Base-by-base conservation (phyloP, 2,329 filamentous ascomycete species). In the Dryadomyces quercus-mongolicae region DNA sequence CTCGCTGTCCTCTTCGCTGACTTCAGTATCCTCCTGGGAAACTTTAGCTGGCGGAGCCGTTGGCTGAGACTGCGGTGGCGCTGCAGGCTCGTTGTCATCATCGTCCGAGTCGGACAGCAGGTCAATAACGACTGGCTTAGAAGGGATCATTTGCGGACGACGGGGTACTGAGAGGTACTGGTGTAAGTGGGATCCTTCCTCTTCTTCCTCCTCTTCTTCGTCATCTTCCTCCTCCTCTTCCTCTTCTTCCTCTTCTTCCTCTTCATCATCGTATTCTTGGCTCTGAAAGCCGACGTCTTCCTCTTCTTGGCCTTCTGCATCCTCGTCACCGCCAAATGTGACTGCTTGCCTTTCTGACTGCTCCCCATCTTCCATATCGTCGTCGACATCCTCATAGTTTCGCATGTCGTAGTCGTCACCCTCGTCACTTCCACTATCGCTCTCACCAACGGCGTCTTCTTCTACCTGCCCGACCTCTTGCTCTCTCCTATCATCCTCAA, bases 61-160 rank as follows among this genome's bases (percentile, higher is more conserved):
- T 46, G 49, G n/a, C 18, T 31, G 40, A 42, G n/a, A 20, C 20
- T 56, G 16, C 18, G 49, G 15, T 6, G 50, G 40, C n/a, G 50
- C 15, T 15, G 40, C 25, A 31, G 25, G 8, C 25, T 31, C 25
- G 25, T 31, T 20, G 20, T 52, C 50, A 22, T 52, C 49, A 20
- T 51, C 50, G 10, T 52, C 50, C 42, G 50, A 52, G 25, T 52
- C 50, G 7, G 40, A 44, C 40, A 52, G 8, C n/a, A 77, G 61
- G 53, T 68, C 68, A 56, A 77, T 76, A 21, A 75, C 66, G 3
- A 75, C 66, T 2, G 72, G 71, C 42, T 42, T 4, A 31, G 21
- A 34, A 21, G 54, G 7, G 15, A 49, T 5, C 40, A 44, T 52
- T 21, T 5, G 50, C 7, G 50, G 22, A 5, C 25, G 50, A 6